A percentile compares a stretch with the other conserved stretches of the same genome.
These are phyloP conservation scores for Tolypocladium tropicale DNA, from an alignment of 2,329 filamentous ascomycete genomes.

Conservation along the genomic window DNA sequence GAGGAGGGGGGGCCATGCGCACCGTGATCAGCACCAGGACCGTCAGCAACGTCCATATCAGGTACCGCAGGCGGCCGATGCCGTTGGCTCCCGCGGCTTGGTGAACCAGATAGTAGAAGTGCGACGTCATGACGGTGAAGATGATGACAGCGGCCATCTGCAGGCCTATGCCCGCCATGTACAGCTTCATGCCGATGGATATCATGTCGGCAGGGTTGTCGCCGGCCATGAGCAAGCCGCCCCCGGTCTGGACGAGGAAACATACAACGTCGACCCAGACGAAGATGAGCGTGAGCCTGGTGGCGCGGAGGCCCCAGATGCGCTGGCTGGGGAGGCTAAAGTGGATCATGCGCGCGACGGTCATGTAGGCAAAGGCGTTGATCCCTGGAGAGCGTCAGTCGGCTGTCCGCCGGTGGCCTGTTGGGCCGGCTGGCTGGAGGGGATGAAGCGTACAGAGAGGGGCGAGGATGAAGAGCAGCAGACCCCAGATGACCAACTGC, in stretches of 20 bases:
- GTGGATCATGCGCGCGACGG: slow-evolving; percentile 27
- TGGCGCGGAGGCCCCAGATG: slow-evolving; percentile 22
- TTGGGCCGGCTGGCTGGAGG: background rate
- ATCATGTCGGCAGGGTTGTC: slow-evolving; percentile 11
- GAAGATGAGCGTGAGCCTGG: slow-evolving; percentile 32
- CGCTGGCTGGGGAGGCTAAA: slow-evolving; percentile 26
- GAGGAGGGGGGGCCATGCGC: too few species aligned
- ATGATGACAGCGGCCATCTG: slow-evolving; percentile 27
- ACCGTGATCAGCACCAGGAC: slow-evolving; percentile 26
- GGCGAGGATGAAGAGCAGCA: slow-evolving; percentile 28
- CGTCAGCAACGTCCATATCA: slow-evolving; percentile 22
- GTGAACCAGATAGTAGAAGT: slow-evolving; percentile 21
- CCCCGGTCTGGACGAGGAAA: slow-evolving; percentile 33
- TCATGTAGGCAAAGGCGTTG: slow-evolving; percentile 35
- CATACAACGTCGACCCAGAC: slow-evolving; percentile 36
- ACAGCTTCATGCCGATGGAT: slow-evolving; percentile 25
- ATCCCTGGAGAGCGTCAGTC: slow-evolving; percentile 18
- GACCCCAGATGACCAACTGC: slow-evolving; percentile 18
- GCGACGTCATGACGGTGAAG: slow-evolving; percentile 23
- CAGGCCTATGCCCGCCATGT: slow-evolving; percentile 26
- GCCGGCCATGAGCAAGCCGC: slow-evolving; percentile 25
- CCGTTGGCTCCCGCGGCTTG: slow-evolving; percentile 10
- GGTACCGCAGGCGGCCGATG: slow-evolving; percentile 19
- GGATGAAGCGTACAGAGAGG: slow-evolving; percentile 23
- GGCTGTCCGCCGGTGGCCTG: too few species aligned